Evolutionary conservation across 179 eudicot species (phyloP), one percentile per base, ranked within the genome.

Genomic region (Gypsophila paniculata): DNA sequence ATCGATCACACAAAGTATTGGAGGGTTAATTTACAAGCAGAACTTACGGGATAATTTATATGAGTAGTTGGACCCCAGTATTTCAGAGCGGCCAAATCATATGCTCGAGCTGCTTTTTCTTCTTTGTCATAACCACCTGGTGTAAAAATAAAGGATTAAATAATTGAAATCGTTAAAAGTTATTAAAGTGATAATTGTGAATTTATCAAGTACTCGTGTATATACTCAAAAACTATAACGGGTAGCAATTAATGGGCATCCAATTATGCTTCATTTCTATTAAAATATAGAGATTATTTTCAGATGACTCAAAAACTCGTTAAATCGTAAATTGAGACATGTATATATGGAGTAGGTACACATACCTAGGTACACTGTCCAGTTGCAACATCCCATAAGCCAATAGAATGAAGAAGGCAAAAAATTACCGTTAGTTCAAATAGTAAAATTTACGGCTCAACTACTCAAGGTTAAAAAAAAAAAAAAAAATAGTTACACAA

Each of bases 41-140:
- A 36, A 75, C 79, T 80, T 72, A 89, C 94, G 17, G 89, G 85
- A 48, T 85, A 87, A 75, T 89, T 89, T 19, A 80, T 85, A 69
- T 85, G 88, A 51, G 94, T 85, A 14, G 90, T 81, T 42, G 91
- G 84, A 9, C 94, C 94, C 94, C 94, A 89, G 58, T 86, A 89
- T 66, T 89, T 89, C 38, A 89, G 75, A 25, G 93, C 93, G 59
- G 93, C 93, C 70, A 86, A 81, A 83, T 88, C 93, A 75, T 88
- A 88, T 59, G 94, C 88, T 61, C 86, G 83, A 0, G 94, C 94
- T 76, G 94, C 94, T 51, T 85, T 89, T 32, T 86, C 94, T 77
- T 89, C 94, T 26, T 84, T 86, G 75, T 89, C 94, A 76, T 89
- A 89, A 36, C 94, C 94, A 65, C 94, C 91, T 89, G 52, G 38